Evolutionary conservation across 2,329 filamentous ascomycete genomes (phyloP).

Genomic region (Talaromyces sp.): DNA sequence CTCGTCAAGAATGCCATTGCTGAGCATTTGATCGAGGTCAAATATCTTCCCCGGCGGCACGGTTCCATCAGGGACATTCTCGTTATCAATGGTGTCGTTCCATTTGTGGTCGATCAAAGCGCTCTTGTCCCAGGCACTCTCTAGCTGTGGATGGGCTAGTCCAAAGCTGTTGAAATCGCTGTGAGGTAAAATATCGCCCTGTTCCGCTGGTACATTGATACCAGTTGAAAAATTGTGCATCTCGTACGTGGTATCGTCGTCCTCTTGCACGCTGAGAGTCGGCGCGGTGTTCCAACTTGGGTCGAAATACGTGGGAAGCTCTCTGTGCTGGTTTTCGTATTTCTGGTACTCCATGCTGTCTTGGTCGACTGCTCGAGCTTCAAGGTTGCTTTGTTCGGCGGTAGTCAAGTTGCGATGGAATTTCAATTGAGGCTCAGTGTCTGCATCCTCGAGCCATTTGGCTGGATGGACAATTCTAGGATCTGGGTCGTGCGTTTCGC

Average conservation of each 20-base stretch:
- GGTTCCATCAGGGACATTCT: neutral
- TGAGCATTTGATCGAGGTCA: conserved; percentile 5
- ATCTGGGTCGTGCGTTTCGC: conserved; percentile 9
- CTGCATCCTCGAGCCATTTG: conserved; percentile 1
- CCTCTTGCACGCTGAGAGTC: neutral
- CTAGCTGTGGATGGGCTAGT: neutral
- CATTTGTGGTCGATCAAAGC: neutral
- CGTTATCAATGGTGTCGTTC: neutral
- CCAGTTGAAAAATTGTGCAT: neutral
- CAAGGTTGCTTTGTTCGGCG: conserved; percentile 4
- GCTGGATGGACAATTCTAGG: conserved; percentile 12
- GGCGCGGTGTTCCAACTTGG: conserved; percentile 7
- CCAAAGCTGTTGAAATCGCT: neutral
- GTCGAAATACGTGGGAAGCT: conserved; percentile 9
- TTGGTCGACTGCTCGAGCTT: conserved; percentile 1
- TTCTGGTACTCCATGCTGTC: conserved; percentile 2
- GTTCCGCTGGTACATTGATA: neutral
- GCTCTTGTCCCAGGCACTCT: neutral
- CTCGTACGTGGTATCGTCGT: neutral
- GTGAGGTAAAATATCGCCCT: neutral
- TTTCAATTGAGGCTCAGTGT: conserved; percentile 7
- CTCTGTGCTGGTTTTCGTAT: conserved; percentile 7
- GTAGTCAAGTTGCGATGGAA: conserved; percentile 7
- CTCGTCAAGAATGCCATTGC: conserved; percentile 2
- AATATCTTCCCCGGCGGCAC: conserved; percentile 8